phyloP scores from a whole-genome alignment of 2,329 filamentous ascomycete genomes.

The Escovopsis weberi region DNA sequence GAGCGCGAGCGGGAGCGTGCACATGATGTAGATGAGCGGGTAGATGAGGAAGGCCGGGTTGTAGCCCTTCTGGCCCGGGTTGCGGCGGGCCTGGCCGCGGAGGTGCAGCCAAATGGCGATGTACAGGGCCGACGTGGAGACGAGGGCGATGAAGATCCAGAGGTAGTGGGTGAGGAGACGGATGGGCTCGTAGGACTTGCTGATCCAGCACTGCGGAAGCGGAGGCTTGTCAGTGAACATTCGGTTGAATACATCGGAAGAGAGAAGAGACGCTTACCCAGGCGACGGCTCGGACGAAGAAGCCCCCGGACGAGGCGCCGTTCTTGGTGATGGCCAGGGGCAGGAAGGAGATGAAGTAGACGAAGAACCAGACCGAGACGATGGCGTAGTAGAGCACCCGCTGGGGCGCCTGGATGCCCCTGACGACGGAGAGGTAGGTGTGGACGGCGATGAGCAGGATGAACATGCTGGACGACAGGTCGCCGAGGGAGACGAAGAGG shows the following conservation, averaged over 20 bases:
- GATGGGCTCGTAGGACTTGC: conserved; percentile 34
- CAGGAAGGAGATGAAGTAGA: conserved; percentile 41
- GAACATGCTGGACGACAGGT: conserved; percentile 51
- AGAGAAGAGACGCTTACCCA: conserved; percentile 31
- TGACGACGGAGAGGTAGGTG: conserved; percentile 49
- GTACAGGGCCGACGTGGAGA: conserved; percentile 25
- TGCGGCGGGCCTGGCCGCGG: conserved; percentile 12
- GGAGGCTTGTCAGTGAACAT: not conserved
- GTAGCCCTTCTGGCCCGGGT: conserved; percentile 7
- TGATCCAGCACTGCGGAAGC: conserved; percentile 44
- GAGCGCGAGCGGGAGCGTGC: conserved; percentile 50
- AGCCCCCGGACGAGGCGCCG: conserved; percentile 25
- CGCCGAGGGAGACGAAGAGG: conserved; percentile 53
- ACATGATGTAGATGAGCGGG: conserved; percentile 53
- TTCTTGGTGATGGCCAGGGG: conserved; percentile 30
- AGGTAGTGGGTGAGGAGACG: conserved; percentile 49
- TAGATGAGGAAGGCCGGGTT: conserved; percentile 50
- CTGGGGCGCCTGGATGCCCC: conserved; percentile 35
- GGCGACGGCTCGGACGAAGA: conserved; percentile 50
- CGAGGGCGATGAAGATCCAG: conserved; percentile 40
- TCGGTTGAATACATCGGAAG: not conserved
- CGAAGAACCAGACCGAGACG: conserved; percentile 39
- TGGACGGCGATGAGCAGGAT: conserved; percentile 51
- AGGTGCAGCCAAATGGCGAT: conserved; percentile 25
- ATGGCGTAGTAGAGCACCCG: conserved; percentile 35